Conservation (phyloP, 106 monocot species). For the Xerophyta viscosa region DNA sequence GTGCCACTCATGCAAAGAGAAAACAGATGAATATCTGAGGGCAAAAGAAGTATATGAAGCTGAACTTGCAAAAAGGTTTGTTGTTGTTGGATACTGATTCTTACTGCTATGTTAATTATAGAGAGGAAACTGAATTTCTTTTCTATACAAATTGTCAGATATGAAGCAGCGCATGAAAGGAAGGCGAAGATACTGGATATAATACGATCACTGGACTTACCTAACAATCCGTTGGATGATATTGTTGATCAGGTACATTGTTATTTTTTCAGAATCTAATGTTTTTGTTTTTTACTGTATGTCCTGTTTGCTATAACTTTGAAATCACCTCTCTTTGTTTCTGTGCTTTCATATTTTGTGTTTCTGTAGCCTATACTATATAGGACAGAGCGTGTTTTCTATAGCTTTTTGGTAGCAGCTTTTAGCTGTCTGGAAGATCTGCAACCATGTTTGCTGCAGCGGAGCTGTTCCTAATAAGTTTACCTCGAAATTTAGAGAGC, state of each 20-base stretch:
- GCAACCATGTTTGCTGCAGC: too few relatives aligned
- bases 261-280: not conserved
- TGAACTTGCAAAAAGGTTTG: slow-evolving; percentile 66
- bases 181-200: slow-evolving; percentile 80
- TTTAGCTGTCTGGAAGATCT: too few relatives aligned
- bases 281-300: not conserved
- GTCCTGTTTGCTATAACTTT: too few relatives aligned
- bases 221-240: slow-evolving; percentile 98
- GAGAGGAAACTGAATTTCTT: not conserved
- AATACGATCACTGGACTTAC: slow-evolving; percentile 77
- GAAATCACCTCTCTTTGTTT: too few relatives aligned
- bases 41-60: slow-evolving; percentile 75
- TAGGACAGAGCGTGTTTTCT: too few relatives aligned
- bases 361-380: too few relatives aligned
- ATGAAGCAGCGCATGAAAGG: slow-evolving; percentile 72
- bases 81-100: too few relatives aligned
- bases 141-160: slow-evolving; percentile 30
- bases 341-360: too few relatives aligned
- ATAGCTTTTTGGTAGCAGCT: too few relatives aligned
- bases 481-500: too few relatives aligned
- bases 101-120: too few relatives aligned
- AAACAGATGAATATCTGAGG: slow-evolving; percentile 81
- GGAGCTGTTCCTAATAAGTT: too few relatives aligned
- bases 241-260: slow-evolving; percentile 86
- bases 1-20: slow-evolving; percentile 74